These are phyloP conservation scores for Phytophthora sp. DNA, from an alignment of 352 stramenopile species.

Conservation along the genomic window DNA sequence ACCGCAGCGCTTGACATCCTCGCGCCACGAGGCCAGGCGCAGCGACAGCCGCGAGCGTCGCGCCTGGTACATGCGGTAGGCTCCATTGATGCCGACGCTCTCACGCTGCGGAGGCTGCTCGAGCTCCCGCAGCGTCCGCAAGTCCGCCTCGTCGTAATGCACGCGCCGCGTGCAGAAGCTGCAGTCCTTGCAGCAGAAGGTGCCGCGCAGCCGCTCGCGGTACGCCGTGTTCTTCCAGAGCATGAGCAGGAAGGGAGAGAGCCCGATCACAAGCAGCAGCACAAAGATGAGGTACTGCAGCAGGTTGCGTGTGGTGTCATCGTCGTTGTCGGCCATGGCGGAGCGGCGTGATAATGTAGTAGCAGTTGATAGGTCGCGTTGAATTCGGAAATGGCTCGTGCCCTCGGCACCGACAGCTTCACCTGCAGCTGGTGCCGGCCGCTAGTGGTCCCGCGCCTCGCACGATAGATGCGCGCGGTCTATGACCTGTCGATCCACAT, in stretches of 20 bases:
- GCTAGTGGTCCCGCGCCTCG: conserved; percentile 1
- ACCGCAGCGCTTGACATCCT: conserved; percentile 58
- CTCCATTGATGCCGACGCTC: conserved; percentile 56
- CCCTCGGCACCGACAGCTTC: not conserved
- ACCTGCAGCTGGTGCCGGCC: not conserved
- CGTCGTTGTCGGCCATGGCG: conserved; percentile 33
- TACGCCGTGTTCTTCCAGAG: conserved; percentile 50
- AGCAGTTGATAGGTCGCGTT: conserved; percentile 16
- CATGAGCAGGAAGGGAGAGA: conserved; percentile 55
- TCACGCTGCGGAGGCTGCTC: conserved; percentile 49
- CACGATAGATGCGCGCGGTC: not conserved
- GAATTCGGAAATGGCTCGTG: conserved; percentile 34
- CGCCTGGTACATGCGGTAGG: conserved; percentile 63
- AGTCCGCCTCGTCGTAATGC: conserved; percentile 61
- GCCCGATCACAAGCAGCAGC: conserved; percentile 46
- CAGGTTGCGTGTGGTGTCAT: conserved; percentile 40
- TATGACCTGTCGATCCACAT: not conserved
- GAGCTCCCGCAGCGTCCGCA: conserved; percentile 61
- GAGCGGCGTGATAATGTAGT: not conserved
- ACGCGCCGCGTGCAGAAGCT: conserved; percentile 36
- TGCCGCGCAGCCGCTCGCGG: conserved; percentile 41
- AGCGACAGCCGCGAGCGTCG: conserved; percentile 54
- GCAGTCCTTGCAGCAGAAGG: conserved; percentile 48
- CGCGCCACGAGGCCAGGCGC: conserved; percentile 64
- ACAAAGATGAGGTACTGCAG: conserved; percentile 59